Base-by-base conservation (phyloP, 352 stramenopile genomes). In the Phytophthora pini region DNA sequence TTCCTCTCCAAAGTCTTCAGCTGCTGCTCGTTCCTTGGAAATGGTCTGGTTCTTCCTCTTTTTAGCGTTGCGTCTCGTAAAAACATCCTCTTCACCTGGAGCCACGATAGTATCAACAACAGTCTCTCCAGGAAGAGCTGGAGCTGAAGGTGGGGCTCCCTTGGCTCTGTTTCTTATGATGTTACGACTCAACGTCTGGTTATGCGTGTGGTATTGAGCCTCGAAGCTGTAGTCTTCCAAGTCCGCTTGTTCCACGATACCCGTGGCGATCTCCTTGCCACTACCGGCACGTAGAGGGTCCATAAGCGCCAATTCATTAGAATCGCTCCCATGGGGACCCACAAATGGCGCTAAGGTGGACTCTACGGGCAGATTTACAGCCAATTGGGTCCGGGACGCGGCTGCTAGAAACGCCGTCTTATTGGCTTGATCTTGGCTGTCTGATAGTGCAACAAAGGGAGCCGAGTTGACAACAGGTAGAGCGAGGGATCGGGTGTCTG, bases 181-280 rank as follows among this genome's bases (percentile, higher is more conserved):
- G 26, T 72, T 75, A 36, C 74, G 65, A 17, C 47, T 65, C 8
- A 69, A 38, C 13, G 58, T 72, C 46, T 89, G 74, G 61, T 93
- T 93, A 66, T 80, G 80, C 58, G 82, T 89, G 68, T 95, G 83
- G 54, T 95, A 95, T 56, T 91, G 83, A 36, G 86, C 71, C 40
- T 93, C 84, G 51, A 95, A 95, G 74, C 77, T 90, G 49, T 91
- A 82, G 55, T 90, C 77, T 36, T 93, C 84, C 55, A 95, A 77
- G 22, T 82, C 68, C 0, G 84, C 68, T n/a, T 66, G 58, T 61
- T 95, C 87, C 27, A 93, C 85, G 32, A 93, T 72, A 26, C 87
- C 87, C 43, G 87, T 95, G 29, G 91, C 83, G 24, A 91, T 75
- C 56, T 93, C 78, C 52, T 89, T 91, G 56, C 83, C 87, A 26